Percentiles rank a stretch among this genome's conserved stretches.
phyloP scores from a whole-genome alignment of 2,329 filamentous ascomycete genomes.

The Epichloe glyceriae region DNA sequence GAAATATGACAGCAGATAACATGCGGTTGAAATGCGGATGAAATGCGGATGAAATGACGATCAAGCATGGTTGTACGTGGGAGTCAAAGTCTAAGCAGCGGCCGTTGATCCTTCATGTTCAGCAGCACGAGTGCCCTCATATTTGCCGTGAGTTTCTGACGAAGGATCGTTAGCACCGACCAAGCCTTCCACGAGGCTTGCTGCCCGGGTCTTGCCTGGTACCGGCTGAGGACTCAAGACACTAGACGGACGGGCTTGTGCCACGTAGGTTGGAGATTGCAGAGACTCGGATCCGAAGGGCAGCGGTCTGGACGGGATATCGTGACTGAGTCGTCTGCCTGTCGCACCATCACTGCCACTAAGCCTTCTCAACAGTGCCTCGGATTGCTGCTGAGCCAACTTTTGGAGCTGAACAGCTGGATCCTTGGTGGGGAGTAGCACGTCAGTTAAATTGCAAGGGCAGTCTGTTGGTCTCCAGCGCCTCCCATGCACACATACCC shows the following conservation, averaged over 20 bases:
- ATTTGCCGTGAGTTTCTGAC: not conserved
- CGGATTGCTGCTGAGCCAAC: conserved; percentile 53
- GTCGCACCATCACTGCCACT: conserved; percentile 20
- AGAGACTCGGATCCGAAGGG: conserved; percentile 39
- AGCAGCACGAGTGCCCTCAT: not conserved
- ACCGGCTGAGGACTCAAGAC: conserved; percentile 7
- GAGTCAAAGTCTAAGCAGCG: not conserved
- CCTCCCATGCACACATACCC: conserved; percentile 67
- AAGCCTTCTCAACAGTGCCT: conserved; percentile 43
- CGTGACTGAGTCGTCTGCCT: conserved; percentile 19
- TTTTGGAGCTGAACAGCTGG: conserved; percentile 57
- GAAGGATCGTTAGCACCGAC: not conserved
- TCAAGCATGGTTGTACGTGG: not conserved
- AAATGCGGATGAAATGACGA: too few relatives aligned
- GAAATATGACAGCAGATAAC: not conserved
- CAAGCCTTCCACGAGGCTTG: not conserved
- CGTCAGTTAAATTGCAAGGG: conserved; percentile 43
- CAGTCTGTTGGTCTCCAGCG: conserved; percentile 37
- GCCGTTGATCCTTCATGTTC: not conserved
- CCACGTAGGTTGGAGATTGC: conserved; percentile 16
- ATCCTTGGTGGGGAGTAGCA: conserved; percentile 44
- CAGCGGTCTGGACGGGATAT: conserved; percentile 35
- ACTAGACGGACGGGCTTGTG: conserved; percentile 10
- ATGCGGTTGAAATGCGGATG: too few relatives aligned
- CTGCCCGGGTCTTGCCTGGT: not conserved